Evolutionary conservation across 495 filamentous ascomycete genomes (phyloP).

Genomic region (Penicillium turbatum): DNA sequence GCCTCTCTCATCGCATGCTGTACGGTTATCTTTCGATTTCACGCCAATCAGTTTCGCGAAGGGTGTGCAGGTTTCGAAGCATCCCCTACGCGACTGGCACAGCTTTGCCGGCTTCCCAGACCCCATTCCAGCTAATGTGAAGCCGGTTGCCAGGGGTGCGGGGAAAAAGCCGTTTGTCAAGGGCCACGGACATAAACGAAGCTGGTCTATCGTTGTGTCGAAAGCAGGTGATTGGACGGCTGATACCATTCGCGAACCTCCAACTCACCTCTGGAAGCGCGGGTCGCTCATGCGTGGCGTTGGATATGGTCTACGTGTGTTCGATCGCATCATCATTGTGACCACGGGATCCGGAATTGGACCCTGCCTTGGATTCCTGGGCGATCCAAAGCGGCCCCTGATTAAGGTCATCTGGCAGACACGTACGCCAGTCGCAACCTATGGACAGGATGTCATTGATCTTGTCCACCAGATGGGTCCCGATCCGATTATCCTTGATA

Average conservation of each 20-base stretch:
- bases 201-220: conserved; percentile 48
- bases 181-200: conserved; percentile 10
- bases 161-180: conserved; percentile 1
- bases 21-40: conserved; percentile 63
- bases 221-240: conserved; percentile 75
- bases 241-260: conserved; percentile 51
- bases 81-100: conserved; percentile 64
- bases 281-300: conserved; percentile 55
- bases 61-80: conserved; percentile 31
- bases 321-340: conserved; percentile 59
- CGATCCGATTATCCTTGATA: conserved; percentile 51
- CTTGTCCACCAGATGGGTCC: conserved; percentile 44
- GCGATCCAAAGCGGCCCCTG: conserved; percentile 29
- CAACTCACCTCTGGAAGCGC: conserved; percentile 33
- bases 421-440: conserved; percentile 45
- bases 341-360: conserved; percentile 75
- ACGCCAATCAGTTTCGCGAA: conserved; percentile 25
- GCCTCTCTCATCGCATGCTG: conserved; percentile 60
- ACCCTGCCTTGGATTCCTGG: conserved; percentile 39
- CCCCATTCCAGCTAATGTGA: conserved; percentile 1
- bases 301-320: conserved; percentile 59
- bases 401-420: conserved; percentile 53
- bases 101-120: conserved; percentile 65
- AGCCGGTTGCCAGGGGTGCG: not conserved
- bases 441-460: conserved; percentile 44